Evolutionary conservation across 495 filamentous ascomycete species (phyloP), one percentile per base, ranked within the genome.

Genomic region (Penicillium flavigenum): DNA sequence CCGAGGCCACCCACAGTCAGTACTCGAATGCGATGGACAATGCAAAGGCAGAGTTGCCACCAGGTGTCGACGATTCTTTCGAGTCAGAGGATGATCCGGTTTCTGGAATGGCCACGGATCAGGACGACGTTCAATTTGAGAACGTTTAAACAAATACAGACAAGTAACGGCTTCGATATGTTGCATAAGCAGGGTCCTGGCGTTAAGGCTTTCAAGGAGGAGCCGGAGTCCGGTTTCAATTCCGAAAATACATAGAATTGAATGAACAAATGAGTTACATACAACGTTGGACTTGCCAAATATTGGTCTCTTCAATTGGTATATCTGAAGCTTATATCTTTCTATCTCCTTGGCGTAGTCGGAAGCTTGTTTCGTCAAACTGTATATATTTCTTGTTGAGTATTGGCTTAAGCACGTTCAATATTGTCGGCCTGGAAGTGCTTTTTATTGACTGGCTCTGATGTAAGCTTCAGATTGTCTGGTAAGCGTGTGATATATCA

Each of bases 91-190:
- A 73, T 27, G 76, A 75, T 39, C 74, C 66, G 14, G 70, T 69
- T 20, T 75, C 74, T 20, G 79, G 76, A 24, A 71, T 79, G 47
- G 76, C 74, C 14, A 75, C 75, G 32, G 87, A 87, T 58, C 83
- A 88, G n/a, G 88, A 89, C 29, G 82, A 88, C 51, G 69, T 84
- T 24, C 84, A 90, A 66, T 91, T 92, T 79, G 88, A 91, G 66
- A 88, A 91, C 69, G 83, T 90, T 38, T 68, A 63, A 64, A 47
- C 26, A 49, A 32, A 29, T 45, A 45, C 7, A 8, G 14, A 42
- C 19, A 56, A n/a, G 32, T 36, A 26, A 48, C 5, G 46, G 17
- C 11, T 44, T 24, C 34, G 27, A 32, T 50, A 53, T 67, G 63
- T 69, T 67, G 68, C 68, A 71, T 71, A 64, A 45, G 56, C 64